phyloP scores from a whole-genome alignment of 495 filamentous ascomycete species.

The Neurospora hispaniola region DNA sequence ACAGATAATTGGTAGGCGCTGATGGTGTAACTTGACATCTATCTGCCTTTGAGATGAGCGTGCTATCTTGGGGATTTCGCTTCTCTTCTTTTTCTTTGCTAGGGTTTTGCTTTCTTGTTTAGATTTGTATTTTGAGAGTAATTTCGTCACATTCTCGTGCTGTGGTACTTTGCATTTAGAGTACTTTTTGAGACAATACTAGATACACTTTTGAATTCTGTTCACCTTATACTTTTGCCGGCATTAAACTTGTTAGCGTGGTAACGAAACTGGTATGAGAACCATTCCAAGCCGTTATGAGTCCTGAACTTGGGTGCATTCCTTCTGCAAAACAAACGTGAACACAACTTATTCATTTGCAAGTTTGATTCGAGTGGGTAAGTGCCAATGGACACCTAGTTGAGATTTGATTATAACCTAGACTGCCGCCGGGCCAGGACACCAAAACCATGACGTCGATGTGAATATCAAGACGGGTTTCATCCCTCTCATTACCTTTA shows the following conservation, averaged over 20 bases:
- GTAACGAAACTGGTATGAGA: not conserved
- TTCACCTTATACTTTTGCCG: not conserved
- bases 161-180: not conserved
- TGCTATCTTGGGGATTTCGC: not conserved
- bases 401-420: too few species aligned
- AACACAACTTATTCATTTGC: not conserved
- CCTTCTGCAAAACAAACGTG: not conserved
- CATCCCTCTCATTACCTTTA: too few species aligned
- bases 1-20: not conserved
- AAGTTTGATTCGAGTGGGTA: too few species aligned
- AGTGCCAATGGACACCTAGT: too few species aligned
- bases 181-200: not conserved
- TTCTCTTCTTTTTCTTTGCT: not conserved
- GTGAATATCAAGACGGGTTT: too few species aligned
- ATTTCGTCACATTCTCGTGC: not conserved
- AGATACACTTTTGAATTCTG: not conserved
- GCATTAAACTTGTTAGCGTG: too few species aligned
- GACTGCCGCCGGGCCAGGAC: too few species aligned
- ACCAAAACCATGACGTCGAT: too few species aligned
- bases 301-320: not conserved
- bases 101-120: not conserved
- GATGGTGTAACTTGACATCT: not conserved
- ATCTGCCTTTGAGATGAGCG: not conserved
- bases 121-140: not conserved
- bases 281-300: not conserved